Base-by-base conservation (phyloP, 768 basidiomycete species). In the Mycena amicta region DNA sequence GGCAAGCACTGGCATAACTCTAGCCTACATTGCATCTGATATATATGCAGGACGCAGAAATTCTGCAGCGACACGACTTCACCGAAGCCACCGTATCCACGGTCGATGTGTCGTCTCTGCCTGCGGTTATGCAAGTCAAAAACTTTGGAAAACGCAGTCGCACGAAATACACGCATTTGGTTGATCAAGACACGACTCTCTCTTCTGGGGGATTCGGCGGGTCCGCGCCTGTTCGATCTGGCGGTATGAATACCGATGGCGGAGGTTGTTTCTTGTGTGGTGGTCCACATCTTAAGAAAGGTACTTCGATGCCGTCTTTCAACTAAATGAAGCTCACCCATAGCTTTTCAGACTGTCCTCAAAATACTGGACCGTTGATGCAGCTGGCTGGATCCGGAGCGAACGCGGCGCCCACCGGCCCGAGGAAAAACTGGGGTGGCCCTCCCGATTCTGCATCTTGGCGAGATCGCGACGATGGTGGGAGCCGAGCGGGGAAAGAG, bases 51-150 rank as follows among this genome's bases (percentile, higher is more conserved):
- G 96, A 98, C 71, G 85, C 87, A 55, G 94, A 96, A 50, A 85
- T 98, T 60, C 85, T 98, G 63, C 79, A 80, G 67, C 77, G 82
- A 64, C 92, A 85, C 69, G 94, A 98, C 73, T 98, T 78, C 70
- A 95, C 93, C 0, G 92, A 92, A 68, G 90, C 92, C 16, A 96
- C 94, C 2, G 88, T 88, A 69, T 93, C 91, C 22, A 90, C 92
- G 0, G 70, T 96, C 57, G 96, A 98, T 68, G 84, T 98, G 31
- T 88, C 92, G 1, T 61, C 93, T 62, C 80, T 99, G 28, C 97
- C 97, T 8, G 85, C 92, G 75, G 90, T 97, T 56, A 96, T 98
- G 95, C 97, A 98, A 75, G 93, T 95, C 68, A 88, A 87, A 72
- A 88, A 98, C 75, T 98, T 95, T 68, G 93, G 93, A 46, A 95